Evolutionary conservation across 331 rosid genomes (phyloP), one percentile per base, ranked within the genome.

Genomic region (Erythrophleum ivorense): DNA sequence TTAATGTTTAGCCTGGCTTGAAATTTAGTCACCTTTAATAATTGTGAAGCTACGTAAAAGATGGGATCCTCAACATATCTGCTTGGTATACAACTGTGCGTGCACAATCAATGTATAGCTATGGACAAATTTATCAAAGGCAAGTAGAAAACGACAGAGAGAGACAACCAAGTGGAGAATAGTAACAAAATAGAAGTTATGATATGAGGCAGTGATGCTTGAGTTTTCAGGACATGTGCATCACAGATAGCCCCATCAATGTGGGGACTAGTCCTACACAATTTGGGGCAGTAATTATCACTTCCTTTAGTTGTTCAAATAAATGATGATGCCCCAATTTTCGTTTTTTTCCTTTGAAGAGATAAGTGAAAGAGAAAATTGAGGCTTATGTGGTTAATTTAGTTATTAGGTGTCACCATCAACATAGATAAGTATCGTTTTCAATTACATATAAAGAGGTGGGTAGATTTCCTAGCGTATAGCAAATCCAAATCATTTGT

Each of bases 121-220:
- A 46, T 8, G 38, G 18, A 29, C 40, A 60, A 16, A 2, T 33
- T 6, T 19, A 36, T 14, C n/a, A 14, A 33, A 34, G 71, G 24
- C 48, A 64, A 36, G 71, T 2, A 14, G 46, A 15, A 36, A 16
- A 36, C 6, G 71, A 15, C 46, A 66, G 36, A 9, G 50, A 48
- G 52, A n/a, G 52, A 67, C 8, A 16, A 6, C 49, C 31, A 67
- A 67, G 72, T 40, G 31, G 73, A 68, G 73, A 68, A 68, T 68
- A 41, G 18, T 19, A 0, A 69, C 38, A 21, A 45, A 45, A 43
- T 43, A 43, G 11, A 11, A 13, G 33, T 18, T 40, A 38, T 66
- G 21, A 66, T n/a, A 9, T n/a, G 5, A 69, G 54, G 54, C n/a
- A 21, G 2, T 19, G 74, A 43, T 11, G 49, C 55, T 11, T 45